These are phyloP conservation scores for Lipomyces orientalis DNA, from an alignment of 805 yeast genomes.

Conservation along the genomic window DNA sequence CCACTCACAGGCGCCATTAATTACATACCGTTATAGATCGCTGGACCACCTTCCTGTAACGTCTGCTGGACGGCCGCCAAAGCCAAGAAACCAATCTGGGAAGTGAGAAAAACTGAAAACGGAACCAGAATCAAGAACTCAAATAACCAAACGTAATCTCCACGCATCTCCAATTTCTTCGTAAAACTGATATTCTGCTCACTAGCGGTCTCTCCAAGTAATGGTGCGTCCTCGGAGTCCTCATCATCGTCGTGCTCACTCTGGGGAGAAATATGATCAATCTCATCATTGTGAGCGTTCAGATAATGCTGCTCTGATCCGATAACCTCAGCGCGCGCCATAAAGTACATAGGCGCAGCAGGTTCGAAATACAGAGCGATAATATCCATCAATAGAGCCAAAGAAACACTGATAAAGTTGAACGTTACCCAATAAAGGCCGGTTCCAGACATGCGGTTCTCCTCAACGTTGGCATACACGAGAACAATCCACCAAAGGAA, in stretches of 20 bases:
- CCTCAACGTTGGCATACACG: slow-evolving; percentile 56
- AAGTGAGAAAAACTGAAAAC: slow-evolving; percentile 58
- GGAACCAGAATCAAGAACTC: slow-evolving; percentile 77
- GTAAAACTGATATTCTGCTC: slow-evolving; percentile 52
- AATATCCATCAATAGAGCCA: slow-evolving; percentile 36
- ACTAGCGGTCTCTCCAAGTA: slow-evolving; percentile 58
- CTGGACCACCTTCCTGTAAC: slow-evolving; percentile 63
- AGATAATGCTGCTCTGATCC: slow-evolving; percentile 30
- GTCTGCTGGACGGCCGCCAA: slow-evolving; percentile 73
- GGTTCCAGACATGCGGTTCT: slow-evolving; percentile 55
- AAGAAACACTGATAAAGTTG: slow-evolving; percentile 36
- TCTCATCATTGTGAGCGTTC: slow-evolving; percentile 25
- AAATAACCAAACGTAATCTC: slow-evolving; percentile 79
- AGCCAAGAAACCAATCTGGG: slow-evolving; percentile 60
- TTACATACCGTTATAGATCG: slow-evolving; percentile 30
- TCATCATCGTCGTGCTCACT: slow-evolving; percentile 27
- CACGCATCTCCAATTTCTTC: slow-evolving; percentile 45
- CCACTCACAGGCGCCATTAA: background rate
- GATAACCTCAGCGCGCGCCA: slow-evolving; percentile 36
- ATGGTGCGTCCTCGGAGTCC: slow-evolving; percentile 35
- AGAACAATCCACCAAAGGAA: slow-evolving; percentile 63
- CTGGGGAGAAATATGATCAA: slow-evolving; percentile 33
- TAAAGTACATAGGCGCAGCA: slow-evolving; percentile 37
- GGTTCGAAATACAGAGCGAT: slow-evolving; percentile 36
- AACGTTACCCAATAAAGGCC: slow-evolving; percentile 54